These are phyloP conservation scores for Citropsis articulata DNA, from an alignment of 345 rosid species.

Conservation along the genomic window DNA sequence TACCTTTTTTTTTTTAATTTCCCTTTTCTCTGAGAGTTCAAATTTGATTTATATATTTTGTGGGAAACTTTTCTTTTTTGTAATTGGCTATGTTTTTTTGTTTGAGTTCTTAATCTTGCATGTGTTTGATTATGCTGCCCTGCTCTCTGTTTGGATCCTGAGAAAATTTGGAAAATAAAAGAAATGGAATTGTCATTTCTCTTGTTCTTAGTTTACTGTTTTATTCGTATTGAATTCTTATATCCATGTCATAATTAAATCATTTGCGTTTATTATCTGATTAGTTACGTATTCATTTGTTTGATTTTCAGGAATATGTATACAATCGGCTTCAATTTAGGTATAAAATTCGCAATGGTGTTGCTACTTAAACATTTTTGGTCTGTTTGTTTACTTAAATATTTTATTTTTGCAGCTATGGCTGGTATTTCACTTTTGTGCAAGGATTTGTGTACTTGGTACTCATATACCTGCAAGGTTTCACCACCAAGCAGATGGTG, in stretches of 20 bases:
- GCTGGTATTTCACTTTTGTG: conserved; percentile 97
- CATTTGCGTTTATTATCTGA: not conserved
- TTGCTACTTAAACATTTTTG: not conserved
- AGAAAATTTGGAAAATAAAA: conserved; percentile 4
- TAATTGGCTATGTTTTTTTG: not conserved
- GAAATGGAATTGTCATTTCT: not conserved
- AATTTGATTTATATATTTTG: conserved; percentile 1
- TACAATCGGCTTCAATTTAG: conserved; percentile 94
- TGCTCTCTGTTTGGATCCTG: not conserved
- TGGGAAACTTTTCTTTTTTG: not conserved
- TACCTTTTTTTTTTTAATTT: not conserved
- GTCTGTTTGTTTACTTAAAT: conserved; percentile 1
- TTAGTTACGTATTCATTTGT: not conserved
- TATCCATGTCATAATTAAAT: not conserved
- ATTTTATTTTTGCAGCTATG: conserved; percentile 54
- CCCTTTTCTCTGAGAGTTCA: not conserved
- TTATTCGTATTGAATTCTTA: not conserved
- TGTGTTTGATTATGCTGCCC: conserved; percentile 3
- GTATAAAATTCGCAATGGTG: conserved; percentile 20
- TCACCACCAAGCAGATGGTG: conserved; percentile 84
- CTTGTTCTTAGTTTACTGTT: not conserved
- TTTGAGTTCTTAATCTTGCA: conserved; percentile 9
- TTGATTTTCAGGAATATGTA: conserved; percentile 67
- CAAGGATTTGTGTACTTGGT: conserved; percentile 94
- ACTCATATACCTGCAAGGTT: conserved; percentile 89